phyloP scores from a whole-genome alignment of 495 filamentous ascomycete genomes.

The Neurospora cerealis region DNA sequence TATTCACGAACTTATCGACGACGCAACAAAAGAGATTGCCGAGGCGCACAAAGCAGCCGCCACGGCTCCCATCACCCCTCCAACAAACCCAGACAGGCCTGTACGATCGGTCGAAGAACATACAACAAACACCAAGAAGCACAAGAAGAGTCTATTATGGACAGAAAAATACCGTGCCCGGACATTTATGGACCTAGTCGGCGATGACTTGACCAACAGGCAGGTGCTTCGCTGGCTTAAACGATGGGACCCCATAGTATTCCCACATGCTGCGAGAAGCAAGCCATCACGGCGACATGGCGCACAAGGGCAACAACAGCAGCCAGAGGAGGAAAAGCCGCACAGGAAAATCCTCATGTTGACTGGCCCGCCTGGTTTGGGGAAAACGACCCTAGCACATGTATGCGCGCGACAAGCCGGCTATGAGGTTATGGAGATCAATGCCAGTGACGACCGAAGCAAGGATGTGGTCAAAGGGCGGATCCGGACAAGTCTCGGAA shows the following conservation, averaged over 20 bases:
- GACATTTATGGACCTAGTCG: constrained; percentile 85
- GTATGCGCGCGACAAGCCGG: constrained; percentile 92
- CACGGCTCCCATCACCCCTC: constrained; percentile 15
- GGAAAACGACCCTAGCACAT: constrained; percentile 93
- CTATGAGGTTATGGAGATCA: constrained; percentile 88
- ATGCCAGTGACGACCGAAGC: constrained; percentile 73
- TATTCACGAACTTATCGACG: constrained; percentile 70
- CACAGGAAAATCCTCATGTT: constrained; percentile 83
- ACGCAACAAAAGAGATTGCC: constrained; percentile 42
- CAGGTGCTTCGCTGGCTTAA: constrained; percentile 91
- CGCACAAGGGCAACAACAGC: constrained; percentile 25
- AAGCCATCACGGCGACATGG: constrained; percentile 33
- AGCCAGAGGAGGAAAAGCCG: constrained; percentile 50
- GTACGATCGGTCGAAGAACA: constrained; percentile 27
- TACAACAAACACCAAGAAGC: constrained; percentile 28
- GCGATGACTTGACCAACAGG: constrained; percentile 89
- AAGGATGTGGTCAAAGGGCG: constrained; percentile 74
- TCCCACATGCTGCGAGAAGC: constrained; percentile 56
- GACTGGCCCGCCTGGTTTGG: constrained; percentile 82
- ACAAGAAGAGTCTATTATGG: constrained; percentile 54
- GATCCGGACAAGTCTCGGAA: constrained; percentile 79
- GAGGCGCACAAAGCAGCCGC: constrained; percentile 14
- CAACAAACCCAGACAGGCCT: constrained; percentile 17
- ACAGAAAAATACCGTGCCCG: constrained; percentile 87
- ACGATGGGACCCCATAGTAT: constrained; percentile 85